Conservation (phyloP, 768 basidiomycete genomes). For the Collybia sordida region DNA sequence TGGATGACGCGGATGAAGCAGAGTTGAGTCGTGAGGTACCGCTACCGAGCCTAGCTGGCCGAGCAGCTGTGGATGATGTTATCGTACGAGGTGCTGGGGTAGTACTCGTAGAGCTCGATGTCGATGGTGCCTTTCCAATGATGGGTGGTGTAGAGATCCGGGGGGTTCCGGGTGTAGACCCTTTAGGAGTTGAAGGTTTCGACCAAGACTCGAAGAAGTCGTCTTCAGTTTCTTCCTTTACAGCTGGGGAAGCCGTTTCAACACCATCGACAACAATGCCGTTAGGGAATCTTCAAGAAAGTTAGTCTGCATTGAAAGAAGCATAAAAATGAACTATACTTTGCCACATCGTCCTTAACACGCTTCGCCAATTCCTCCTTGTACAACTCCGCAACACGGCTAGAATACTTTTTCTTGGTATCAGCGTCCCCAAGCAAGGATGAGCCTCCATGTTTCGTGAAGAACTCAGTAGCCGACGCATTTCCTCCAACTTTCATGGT, state of each 20-base stretch:
- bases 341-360: constrained; percentile 71
- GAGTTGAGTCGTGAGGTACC: constrained; percentile 39
- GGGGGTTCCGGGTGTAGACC: constrained; percentile 51
- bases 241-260: constrained; percentile 41
- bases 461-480: constrained; percentile 81
- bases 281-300: constrained; percentile 60
- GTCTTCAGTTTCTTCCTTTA: constrained; percentile 60
- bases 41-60: constrained; percentile 40
- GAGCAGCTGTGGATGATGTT: constrained; percentile 61
- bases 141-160: constrained; percentile 54
- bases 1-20: constrained; percentile 24
- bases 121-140: constrained; percentile 51
- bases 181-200: constrained; percentile 67
- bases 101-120: constrained; percentile 27
- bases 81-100: constrained; percentile 55
- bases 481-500: constrained; percentile 98
- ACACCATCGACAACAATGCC: constrained; percentile 85
- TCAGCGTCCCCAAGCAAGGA: constrained; percentile 71
- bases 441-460: constrained; percentile 81
- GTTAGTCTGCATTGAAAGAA: constrained; percentile 2
- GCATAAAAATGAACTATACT: constrained; percentile 40
- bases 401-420: constrained; percentile 87
- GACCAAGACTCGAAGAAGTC: constrained; percentile 99
- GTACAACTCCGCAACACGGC: constrained; percentile 82
- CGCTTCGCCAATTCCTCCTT: constrained; percentile 86